These are phyloP conservation scores for Elaeis oleifera DNA, from an alignment of 202 grass and related monocot genomes.

Conservation along the genomic window DNA sequence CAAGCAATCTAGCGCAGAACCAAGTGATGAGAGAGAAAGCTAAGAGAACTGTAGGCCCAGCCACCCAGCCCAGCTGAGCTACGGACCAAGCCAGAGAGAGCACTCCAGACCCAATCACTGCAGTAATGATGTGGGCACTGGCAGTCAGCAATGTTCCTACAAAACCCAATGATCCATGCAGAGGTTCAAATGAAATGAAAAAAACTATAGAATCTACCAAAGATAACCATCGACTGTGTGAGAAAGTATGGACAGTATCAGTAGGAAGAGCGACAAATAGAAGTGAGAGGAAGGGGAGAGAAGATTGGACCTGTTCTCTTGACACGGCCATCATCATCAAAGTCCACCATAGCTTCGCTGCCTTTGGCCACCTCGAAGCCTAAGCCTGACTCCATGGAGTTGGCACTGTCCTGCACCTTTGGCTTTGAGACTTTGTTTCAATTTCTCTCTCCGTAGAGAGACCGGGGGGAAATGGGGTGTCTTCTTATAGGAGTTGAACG, in stretches of 20 bases:
- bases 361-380: slow-evolving; percentile 43
- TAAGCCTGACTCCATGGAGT: no score
- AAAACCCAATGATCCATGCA: not conserved
- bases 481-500: no score
- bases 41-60: slow-evolving; percentile 51
- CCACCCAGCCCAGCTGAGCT: slow-evolving; percentile 81
- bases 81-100: slow-evolving; percentile 89
- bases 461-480: no score
- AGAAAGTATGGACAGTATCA: no score
- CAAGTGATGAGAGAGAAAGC: slow-evolving; percentile 87
- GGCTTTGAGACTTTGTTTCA: no score
- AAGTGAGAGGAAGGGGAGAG: not conserved
- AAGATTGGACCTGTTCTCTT: slow-evolving; percentile 40
- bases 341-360: slow-evolving; percentile 28
- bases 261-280: not conserved
- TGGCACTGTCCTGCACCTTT: no score
- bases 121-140: slow-evolving; percentile 92
- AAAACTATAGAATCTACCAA: no score
- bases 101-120: slow-evolving; percentile 91
- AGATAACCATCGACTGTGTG: no score
- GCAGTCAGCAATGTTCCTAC: slow-evolving; percentile 69
- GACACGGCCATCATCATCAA: slow-evolving; percentile 74
- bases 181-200: no score
- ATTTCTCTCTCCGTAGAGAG: no score
- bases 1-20: slow-evolving; percentile 83